These are phyloP conservation scores for Juglanconis oblonga DNA, from an alignment of 2,329 filamentous ascomycete genomes.

Conservation along the genomic window DNA sequence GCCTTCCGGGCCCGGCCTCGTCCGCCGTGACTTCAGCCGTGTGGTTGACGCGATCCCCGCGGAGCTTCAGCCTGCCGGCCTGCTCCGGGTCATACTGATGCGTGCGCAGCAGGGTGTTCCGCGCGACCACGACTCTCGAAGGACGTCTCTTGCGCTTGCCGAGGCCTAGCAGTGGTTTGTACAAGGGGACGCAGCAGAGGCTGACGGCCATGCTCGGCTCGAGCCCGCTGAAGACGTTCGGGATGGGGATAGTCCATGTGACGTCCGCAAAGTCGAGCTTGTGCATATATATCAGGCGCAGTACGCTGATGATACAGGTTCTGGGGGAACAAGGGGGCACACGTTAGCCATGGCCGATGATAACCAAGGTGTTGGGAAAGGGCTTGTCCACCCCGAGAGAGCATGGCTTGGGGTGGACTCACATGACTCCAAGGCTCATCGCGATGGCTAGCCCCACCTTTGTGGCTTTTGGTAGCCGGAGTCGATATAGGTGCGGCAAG, in stretches of 20 bases:
- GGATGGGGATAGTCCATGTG: constrained; percentile 30
- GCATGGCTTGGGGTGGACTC: background rate
- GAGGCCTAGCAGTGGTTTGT: constrained; percentile 35
- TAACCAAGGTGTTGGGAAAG: no score
- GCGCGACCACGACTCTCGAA: background rate
- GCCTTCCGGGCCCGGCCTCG: background rate
- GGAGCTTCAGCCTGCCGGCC: background rate
- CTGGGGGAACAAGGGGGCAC: constrained; percentile 20
- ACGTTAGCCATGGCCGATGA: background rate
- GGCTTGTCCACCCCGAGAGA: no score
- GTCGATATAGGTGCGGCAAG: constrained; percentile 2
- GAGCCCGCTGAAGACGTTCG: constrained; percentile 33
- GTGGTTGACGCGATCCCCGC: background rate
- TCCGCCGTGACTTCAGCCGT: background rate
- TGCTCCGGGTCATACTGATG: constrained; percentile 1
- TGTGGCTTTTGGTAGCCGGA: background rate
- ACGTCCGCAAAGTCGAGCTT: constrained; percentile 31
- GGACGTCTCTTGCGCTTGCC: background rate
- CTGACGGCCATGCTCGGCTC: constrained; percentile 37
- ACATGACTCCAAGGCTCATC: background rate
- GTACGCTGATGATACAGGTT: constrained; percentile 31
- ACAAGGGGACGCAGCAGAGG: constrained; percentile 35
- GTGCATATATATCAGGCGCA: constrained; percentile 32
- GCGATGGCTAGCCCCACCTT: background rate
- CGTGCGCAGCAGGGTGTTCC: background rate